Evolutionary conservation across 768 basidiomycete genomes (phyloP), one percentile per base, ranked within the genome.

Genomic region (Floccularia luteovirens): DNA sequence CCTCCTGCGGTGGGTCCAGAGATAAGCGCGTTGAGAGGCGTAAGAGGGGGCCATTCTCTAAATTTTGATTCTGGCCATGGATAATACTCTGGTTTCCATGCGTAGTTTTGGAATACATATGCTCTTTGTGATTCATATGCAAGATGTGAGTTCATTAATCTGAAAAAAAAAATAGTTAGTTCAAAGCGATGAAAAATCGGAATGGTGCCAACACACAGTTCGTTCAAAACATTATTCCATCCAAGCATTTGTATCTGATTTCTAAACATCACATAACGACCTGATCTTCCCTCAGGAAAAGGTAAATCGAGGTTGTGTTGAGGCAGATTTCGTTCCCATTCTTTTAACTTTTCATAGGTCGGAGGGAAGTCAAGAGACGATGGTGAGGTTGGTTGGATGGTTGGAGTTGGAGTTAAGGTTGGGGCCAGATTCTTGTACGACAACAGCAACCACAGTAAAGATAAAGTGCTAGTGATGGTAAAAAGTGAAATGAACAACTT

Each of bases 81-180:
- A 44, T 68, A 74, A 45, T 69, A 63, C 3, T 60, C 57, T 5
- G 52, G 52, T 22, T 63, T 60, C 68, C 69, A 72, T 11, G 58
- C 31, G 43, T 67, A 72, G 31, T 67, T 65, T 37, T 62, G 55
- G 52, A 72, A 74, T 0, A 74, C 74, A 35, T 75, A 75, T 5
- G 69, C 59, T 8, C 75, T 65, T 13, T 67, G 63, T 0, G 73
- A 68, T 27, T 58, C 57, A 47, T 71, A 69, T 0, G 75, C 73
- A 10, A 77, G 61, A 43, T 68, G 61, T 0, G 67, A 59, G 43
- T 70, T 69, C 67, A 77, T 67, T 2, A 77, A 54, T n/a, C 72
- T 72, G 40, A 20, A 3, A 19, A n/a, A 10, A 14, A 17, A 6
- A 12, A 6, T n/a, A 14, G 25, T 16, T 12, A 27, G 10, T 23